Evolutionary conservation across 129 eudicot species (phyloP), one percentile per base, ranked within the genome.

Genomic region (Saposhnikovia divaricata): DNA sequence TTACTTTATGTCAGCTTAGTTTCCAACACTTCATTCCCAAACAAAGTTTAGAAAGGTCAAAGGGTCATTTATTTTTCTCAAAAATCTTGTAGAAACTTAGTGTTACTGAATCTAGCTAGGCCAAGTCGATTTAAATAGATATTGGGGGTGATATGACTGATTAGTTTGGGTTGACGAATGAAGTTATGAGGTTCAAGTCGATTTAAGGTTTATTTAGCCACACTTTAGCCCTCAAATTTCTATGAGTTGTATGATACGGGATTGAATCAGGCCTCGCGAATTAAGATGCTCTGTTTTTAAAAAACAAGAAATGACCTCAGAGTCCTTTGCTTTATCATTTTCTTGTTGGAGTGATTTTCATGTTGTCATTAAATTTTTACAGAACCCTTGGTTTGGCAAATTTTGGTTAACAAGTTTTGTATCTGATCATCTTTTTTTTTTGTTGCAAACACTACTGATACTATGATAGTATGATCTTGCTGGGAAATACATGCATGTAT

Each of bases 341-440:
- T 31, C 34, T 31, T 31, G 34, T 31, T 86, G 9, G 80, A 47
- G 74, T 81, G 76, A 65, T 77, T 51, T n/a, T 92, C 45, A 19
- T 94, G 87, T 96, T 38, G 84, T 31, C 34, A 31, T 31, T 31
- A 31, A 31, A 31, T 31, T 31, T 31, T 31, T 31, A 31, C 34
- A 31, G 34, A 31, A 31, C 34, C 34, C 34, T 31, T 31, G 34
- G 34, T 31, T 31, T 31, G 34, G 34, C 34, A 31, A 31, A 31
- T 31, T 31, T 31, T 31, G 34, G 34, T 31, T 31, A 31, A 31
- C 34, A 31, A 31, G 34, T 31, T 31, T 31, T 31, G 34, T 45
- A 96, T 87, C 82, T 89, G 76, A 68, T 96, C n/a, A 39, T 39
- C 42, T 39, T 39, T 39, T 39, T 39, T 39, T 39, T 39, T 39